These are phyloP conservation scores for Blastocystis sp. DNA, from an alignment of 352 stramenopile genomes.

Conservation along the genomic window DNA sequence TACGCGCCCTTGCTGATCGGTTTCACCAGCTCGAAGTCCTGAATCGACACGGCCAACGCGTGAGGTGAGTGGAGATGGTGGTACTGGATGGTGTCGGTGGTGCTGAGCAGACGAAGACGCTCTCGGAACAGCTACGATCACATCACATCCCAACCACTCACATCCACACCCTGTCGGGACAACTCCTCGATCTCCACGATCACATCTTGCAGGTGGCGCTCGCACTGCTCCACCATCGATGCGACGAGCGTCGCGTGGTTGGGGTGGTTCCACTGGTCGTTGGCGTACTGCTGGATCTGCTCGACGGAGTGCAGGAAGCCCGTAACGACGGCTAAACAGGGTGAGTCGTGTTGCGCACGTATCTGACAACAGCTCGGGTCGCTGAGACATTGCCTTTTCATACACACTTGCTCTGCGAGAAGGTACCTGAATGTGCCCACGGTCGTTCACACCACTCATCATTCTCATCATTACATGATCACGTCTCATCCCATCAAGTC, in stretches of 20 bases:
- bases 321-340: not conserved
- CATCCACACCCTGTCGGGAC: not conserved
- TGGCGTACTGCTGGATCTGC: not conserved
- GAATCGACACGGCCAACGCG: not conserved
- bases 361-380: slow-evolving; percentile 9
- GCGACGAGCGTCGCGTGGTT: not conserved
- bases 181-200: slow-evolving; percentile 21
- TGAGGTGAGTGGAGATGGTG: not conserved
- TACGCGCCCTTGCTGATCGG: slow-evolving; percentile 87
- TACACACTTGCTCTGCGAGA: not conserved
- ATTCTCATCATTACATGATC: not conserved
- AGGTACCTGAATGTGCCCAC: not conserved
- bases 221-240: not conserved
- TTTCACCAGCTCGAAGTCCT: slow-evolving; percentile 87
- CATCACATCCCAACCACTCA: not conserved
- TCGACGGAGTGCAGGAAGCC: not conserved
- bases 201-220: not conserved
- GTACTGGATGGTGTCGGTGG: not conserved
- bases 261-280: not conserved
- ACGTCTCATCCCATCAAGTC: not conserved
- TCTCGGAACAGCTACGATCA: not conserved
- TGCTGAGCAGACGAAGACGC: not conserved
- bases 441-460: not conserved
- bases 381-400: not conserved
- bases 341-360: slow-evolving; percentile 19